Base-by-base conservation (phyloP, 2,329 filamentous ascomycete genomes). In the Eutypa lata region DNA sequence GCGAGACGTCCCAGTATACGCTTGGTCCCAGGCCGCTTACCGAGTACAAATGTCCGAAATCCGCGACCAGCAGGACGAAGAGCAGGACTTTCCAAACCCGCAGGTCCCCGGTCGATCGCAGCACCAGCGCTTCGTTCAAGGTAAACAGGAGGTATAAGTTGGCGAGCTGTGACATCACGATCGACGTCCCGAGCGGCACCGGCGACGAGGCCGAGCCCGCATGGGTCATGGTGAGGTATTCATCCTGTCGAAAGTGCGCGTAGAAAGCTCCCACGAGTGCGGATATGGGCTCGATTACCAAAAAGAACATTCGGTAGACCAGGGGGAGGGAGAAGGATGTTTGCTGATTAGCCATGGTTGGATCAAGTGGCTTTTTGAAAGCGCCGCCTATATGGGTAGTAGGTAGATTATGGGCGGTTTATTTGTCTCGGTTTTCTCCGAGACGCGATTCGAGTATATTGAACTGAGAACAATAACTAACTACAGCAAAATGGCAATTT, bases 81-180 rank as follows among this genome's bases (percentile, higher is more conserved):
- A 92, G 73, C 24, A 92, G 76, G 1, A 81, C 76, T 58, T 74
- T 78, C 89, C 89, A 93, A 53, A 93, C 88, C 22, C 76, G 75
- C 33, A 86, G 65, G 71, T 91, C 85, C 48, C 74, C 73, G 7
- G 89, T 90, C 16, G 81, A 77, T 42, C 90, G 84, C 58, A 93
- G 77, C 13, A 93, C 85, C 22, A 91, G 71, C 2, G 87, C 88
- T 72, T 94, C 89, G 72, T 88, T 90, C 63, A 93, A 71, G 51
- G 87, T 83, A 69, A 92, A 90, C 53, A 89, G 80, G 38, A 92
- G 70, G 72, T 92, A 93, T 57, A 92, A 76, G 70, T 91, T 92
- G 43, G 87, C 87, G 31, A 93, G 80, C 72, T 93, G 89, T 18
- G 84, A 83, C 62, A 92, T 76, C 40, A 84, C 83, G 53, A 91